Base-by-base conservation (phyloP, 176 grass and related monocot genomes). In the Poa annua region DNA sequence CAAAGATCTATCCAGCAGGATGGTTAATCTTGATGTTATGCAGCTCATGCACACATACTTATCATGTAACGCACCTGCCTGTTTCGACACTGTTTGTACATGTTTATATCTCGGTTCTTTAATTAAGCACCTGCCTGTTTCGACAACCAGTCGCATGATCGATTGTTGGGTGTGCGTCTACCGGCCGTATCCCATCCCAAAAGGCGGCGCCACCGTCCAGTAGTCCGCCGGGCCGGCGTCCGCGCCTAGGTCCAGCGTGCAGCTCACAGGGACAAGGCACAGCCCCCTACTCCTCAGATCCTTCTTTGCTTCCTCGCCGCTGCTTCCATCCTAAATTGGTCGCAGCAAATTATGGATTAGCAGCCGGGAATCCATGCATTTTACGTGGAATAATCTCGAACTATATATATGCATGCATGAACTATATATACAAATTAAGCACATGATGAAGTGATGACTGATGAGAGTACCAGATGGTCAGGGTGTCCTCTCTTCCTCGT, bases 261-360 rank as follows among this genome's bases (percentile, higher is more conserved):
- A 95, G 82, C 90, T 93, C 26, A 93, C 80, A 3, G 96, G 96
- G 47, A 98, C 89, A 6, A 98, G 92, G 88, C 96, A 98, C 32
- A 98, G 49, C 6, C 96, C 96, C 85, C 89, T 91, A 36, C 91
- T 98, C 74, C 79, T 91, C 77, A 98, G 70, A 84, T 93, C 91
- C 59, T 82, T 93, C 84, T 85, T 93, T n/a, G 16, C 44, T 78
- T 79, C 86, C 17, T 85, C 87, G 21, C 77, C 81, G 76, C 74
- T 83, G 76, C 74, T 80, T 48, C 36, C 78, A 55, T 90, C 81
- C 88, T 88, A 15, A 65, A 41, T 66, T 35, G 62, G 9, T 44
- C 13, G n/a, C 11, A 57, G 22, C 55, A 85, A 10, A 74, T 51
- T 20, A 35, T 19, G 15, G 26, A 17, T 72, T 25, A 66, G 36